Evolutionary conservation across 2,329 filamentous ascomycete species (phyloP).

Genomic region (Pseudovirgaria hyperparasitica): DNA sequence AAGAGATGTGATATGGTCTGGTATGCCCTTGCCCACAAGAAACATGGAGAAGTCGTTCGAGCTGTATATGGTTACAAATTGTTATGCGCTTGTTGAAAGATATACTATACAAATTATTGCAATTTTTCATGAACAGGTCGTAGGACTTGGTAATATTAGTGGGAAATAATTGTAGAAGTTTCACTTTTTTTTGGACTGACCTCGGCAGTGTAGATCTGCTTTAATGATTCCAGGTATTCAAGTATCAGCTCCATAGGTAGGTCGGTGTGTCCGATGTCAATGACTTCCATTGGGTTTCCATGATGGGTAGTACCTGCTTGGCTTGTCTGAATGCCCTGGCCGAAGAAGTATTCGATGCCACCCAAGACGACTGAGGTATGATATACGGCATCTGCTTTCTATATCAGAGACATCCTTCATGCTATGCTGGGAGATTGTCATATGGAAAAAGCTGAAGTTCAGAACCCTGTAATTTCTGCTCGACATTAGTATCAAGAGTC

Average conservation of each 20-base stretch:
- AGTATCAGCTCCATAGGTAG: conserved; percentile 70
- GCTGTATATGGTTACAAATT: conserved; percentile 8
- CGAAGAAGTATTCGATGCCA: conserved; percentile 82
- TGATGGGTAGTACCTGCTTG: conserved; percentile 74
- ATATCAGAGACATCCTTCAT: neutral
- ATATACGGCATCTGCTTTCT: conserved; percentile 78
- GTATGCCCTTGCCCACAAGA: conserved; percentile 76
- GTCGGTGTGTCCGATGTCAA: conserved; percentile 63
- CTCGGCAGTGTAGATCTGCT: conserved; percentile 69
- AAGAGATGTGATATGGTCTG: conserved; percentile 71
- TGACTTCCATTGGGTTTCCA: conserved; percentile 64
- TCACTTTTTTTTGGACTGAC: conserved; percentile 27
- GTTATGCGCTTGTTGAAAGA: too few relatives aligned
- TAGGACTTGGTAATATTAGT: too few relatives aligned
- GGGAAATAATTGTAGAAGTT: conserved; percentile 19
- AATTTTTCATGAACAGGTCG: conserved; percentile 82
- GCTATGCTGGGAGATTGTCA: neutral
- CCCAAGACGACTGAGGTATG: conserved; percentile 83
- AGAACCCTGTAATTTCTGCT: too few relatives aligned
- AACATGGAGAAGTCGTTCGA: conserved; percentile 87
- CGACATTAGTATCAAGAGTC: too few relatives aligned
- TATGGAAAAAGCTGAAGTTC: conserved; percentile 1
- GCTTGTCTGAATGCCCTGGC: conserved; percentile 74
- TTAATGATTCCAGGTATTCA: conserved; percentile 77
- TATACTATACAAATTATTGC: conserved; percentile 70